Percentiles rank a stretch among this genome's conserved stretches.
These are phyloP conservation scores for Chlamydomonas incerta DNA, from an alignment of 139 green algal genomes.

Conservation along the genomic window DNA sequence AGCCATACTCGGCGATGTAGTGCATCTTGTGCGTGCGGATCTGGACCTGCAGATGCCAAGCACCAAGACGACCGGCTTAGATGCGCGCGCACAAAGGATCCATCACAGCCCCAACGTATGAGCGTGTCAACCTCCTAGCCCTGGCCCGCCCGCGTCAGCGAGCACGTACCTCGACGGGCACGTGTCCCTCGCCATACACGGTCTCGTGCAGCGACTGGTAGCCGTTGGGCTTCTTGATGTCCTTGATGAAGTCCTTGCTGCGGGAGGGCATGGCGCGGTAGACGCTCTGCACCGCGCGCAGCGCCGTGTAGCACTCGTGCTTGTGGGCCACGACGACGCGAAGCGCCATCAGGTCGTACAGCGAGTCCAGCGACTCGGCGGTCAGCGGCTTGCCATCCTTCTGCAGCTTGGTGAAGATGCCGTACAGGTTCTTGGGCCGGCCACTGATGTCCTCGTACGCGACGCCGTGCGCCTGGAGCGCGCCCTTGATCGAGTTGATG, in stretches of 20 bases:
- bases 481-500: constrained; percentile 51
- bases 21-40: constrained; percentile 90
- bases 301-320: constrained; percentile 88
- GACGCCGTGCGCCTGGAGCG: constrained; percentile 49
- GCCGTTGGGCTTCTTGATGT: constrained; percentile 89
- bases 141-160: too few species aligned
- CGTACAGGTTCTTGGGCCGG: constrained; percentile 93
- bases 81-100: too few species aligned
- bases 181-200: constrained; percentile 57
- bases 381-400: constrained; percentile 37
- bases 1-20: constrained; percentile 83
- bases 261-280: constrained; percentile 57
- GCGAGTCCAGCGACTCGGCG: not conserved
- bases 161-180: constrained; percentile 70
- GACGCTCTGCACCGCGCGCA: constrained; percentile 69
- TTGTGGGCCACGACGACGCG: constrained; percentile 88
- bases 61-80: too few species aligned
- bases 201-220: constrained; percentile 88
- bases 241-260: constrained; percentile 90
- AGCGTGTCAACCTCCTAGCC: too few species aligned
- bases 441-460: constrained; percentile 84
- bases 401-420: constrained; percentile 91
- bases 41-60: constrained; percentile 71
- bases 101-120: too few species aligned
- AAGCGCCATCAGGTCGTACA: constrained; percentile 86